Evolutionary conservation across 73 alveolate genomes (phyloP).

Genomic region (Paramecium primaurelia): DNA sequence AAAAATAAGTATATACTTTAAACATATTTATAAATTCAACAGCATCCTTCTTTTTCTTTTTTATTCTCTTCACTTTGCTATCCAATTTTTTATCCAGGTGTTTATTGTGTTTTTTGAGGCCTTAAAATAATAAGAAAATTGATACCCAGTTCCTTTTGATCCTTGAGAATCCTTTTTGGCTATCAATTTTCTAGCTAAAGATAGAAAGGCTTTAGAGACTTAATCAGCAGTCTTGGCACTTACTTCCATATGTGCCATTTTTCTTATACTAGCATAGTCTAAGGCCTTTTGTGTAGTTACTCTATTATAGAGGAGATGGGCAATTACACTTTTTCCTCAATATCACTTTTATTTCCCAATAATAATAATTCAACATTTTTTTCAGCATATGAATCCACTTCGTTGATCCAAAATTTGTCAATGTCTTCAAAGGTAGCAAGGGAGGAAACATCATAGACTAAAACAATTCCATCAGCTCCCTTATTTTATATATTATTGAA

Average conservation of each 20-base stretch:
- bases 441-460: conserved; percentile 65
- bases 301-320: not conserved
- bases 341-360: conserved; percentile 54
- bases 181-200: conserved; percentile 43
- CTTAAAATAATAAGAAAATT: not conserved
- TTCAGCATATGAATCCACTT: conserved; percentile 58
- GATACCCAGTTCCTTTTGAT: not conserved
- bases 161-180: conserved; percentile 52
- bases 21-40: not conserved
- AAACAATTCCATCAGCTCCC: conserved; percentile 80
- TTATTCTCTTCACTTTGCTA: not conserved
- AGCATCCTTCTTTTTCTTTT: not conserved
- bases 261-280: conserved; percentile 44
- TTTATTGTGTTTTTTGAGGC: not conserved
- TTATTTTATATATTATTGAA: not conserved
- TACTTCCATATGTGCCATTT: conserved; percentile 51
- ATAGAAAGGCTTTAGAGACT: conserved; percentile 45
- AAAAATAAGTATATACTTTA: not conserved
- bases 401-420: conserved; percentile 59
- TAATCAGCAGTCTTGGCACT: conserved; percentile 59
- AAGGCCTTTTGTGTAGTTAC: conserved; percentile 48
- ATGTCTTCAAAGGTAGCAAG: conserved; percentile 32
- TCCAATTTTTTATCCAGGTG: not conserved
- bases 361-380: conserved; percentile 56
- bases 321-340: conserved; percentile 31